Conservation (phyloP, 768 basidiomycete genomes). For the Porphyrellus cyaneotinctus region DNA sequence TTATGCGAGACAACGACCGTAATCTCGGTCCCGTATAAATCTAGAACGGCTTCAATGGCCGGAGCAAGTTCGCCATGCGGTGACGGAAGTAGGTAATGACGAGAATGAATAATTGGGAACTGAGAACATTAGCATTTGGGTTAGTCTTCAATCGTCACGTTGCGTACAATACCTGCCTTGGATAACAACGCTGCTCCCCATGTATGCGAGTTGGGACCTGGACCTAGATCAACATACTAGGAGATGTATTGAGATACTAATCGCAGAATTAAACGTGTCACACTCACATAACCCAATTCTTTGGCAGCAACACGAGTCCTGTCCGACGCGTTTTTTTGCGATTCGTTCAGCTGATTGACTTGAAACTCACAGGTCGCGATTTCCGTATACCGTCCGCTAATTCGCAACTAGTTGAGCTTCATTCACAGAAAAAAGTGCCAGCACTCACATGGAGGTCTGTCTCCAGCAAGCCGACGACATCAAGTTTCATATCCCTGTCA, state of each 20-base stretch:
- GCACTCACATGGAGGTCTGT: constrained; percentile 75
- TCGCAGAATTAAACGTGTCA: background rate
- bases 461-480: constrained; percentile 81
- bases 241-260: constrained; percentile 1
- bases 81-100: constrained; percentile 83
- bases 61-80: constrained; percentile 85
- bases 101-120: constrained; percentile 86
- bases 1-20: constrained; percentile 89
- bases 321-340: constrained; percentile 2
- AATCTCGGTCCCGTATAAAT: constrained; percentile 72
- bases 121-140: constrained; percentile 23
- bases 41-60: constrained; percentile 81
- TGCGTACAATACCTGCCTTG: constrained; percentile 43
- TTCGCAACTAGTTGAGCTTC: constrained; percentile 3
- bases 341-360: background rate
- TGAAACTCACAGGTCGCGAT: constrained; percentile 67
- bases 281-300: constrained; percentile 76
- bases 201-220: constrained; percentile 83
- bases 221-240: constrained; percentile 85
- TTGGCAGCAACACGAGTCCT: constrained; percentile 76
- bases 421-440: background rate
- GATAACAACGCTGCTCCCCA: constrained; percentile 85
- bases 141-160: background rate
- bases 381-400: constrained; percentile 73
- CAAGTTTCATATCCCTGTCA: constrained; percentile 73